Percentiles rank a stretch among this genome's conserved stretches.
Conservation (phyloP, 495 filamentous ascomycete species). For the Talaromyces ruber region DNA sequence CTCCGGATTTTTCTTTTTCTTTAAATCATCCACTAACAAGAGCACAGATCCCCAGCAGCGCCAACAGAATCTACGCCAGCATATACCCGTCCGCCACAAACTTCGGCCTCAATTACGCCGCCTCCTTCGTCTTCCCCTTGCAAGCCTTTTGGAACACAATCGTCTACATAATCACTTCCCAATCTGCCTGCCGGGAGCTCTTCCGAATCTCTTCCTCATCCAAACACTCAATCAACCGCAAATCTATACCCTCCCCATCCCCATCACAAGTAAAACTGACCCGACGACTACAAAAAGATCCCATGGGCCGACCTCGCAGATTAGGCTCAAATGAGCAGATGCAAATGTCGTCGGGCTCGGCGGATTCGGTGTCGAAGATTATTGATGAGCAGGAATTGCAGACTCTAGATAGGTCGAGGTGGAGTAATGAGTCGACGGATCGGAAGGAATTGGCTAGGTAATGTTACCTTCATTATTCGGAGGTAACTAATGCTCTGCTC, state of each 20-base stretch:
- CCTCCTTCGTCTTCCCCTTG: constrained; percentile 59
- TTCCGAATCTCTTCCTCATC: not conserved
- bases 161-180: constrained; percentile 55
- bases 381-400: not conserved
- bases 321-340: not conserved
- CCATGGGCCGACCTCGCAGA: not conserved
- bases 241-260: not conserved
- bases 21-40: not conserved
- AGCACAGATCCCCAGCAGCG: constrained; percentile 50
- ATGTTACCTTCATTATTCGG: not conserved
- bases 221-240: not conserved
- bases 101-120: constrained; percentile 52
- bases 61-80: constrained; percentile 60
- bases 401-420: not conserved
- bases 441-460: not conserved
- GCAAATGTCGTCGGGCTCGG: not conserved
- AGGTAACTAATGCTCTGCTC: not conserved
- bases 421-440: not conserved
- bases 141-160: constrained; percentile 73
- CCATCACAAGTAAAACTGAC: not conserved
- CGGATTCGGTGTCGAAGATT: not conserved
- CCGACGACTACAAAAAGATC: not conserved
- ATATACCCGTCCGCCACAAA: constrained; percentile 37
- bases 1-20: not conserved
- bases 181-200: not conserved